A percentile compares a stretch with the other conserved stretches of the same genome.
Conservation (phyloP, 2,329 filamentous ascomycete genomes). For the Neofusicoccum sp. region DNA sequence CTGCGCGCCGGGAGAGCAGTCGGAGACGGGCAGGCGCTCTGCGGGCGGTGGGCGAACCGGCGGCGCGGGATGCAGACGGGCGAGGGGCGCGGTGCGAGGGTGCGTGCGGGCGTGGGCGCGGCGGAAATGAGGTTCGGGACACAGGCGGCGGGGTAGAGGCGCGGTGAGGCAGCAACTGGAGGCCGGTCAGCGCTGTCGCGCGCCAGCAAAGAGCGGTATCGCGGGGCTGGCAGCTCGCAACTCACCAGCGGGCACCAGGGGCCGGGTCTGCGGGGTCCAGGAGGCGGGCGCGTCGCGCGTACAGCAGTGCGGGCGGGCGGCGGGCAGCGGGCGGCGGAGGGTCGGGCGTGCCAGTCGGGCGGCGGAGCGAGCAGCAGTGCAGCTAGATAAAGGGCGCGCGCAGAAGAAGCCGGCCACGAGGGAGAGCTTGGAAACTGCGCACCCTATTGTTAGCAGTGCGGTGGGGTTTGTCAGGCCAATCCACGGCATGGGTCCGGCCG, state of each 20-base stretch:
- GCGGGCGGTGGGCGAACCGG: background rate
- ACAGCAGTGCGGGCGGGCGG: background rate
- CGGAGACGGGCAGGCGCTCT: background rate
- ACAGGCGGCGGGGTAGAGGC: constrained; percentile 17
- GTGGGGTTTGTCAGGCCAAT: constrained; percentile 19
- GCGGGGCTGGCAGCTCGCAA: background rate
- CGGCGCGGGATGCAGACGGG: constrained; percentile 6
- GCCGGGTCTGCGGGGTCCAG: constrained; percentile 19
- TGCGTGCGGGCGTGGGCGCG: constrained; percentile 8
- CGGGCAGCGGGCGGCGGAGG: background rate
- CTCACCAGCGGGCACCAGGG: constrained; percentile 14
- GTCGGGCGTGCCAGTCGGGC: background rate
- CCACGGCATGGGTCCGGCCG: constrained; percentile 14
- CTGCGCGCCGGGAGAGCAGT: background rate
- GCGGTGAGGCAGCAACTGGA: constrained; percentile 5
- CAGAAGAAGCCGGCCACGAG: constrained; percentile 9
- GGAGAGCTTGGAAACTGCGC: constrained; percentile 12
- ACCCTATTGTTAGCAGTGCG: constrained; percentile 19
- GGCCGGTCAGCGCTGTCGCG: constrained; percentile 11
- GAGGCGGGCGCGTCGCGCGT: constrained; percentile 15
- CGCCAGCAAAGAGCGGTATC: background rate
- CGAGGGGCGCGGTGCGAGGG: constrained; percentile 8
- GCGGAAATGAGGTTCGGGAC: constrained; percentile 18
- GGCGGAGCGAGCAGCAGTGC: constrained; percentile 4
- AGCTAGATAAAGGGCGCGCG: constrained; percentile 18